phyloP scores from a whole-genome alignment of 2,329 filamentous ascomycete species.

The Cercospora nicotianae region DNA sequence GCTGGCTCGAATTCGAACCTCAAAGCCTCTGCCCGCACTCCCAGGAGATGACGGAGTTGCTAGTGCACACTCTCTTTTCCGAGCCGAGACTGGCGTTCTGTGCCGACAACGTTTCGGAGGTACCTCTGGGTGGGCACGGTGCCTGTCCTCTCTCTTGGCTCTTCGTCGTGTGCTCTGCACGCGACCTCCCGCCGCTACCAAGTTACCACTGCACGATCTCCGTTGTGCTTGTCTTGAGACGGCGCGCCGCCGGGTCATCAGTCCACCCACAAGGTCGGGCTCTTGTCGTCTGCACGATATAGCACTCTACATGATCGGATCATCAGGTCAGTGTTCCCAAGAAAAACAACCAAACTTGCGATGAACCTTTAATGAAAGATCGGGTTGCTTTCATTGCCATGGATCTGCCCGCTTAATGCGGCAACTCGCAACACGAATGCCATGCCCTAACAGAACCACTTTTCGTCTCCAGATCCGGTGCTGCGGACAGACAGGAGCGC shows the following conservation, averaged over 20 bases:
- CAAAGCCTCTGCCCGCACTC: neutral
- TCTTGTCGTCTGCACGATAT: neutral
- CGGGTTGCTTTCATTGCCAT: conserved; percentile 27
- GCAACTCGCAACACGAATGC: conserved; percentile 42
- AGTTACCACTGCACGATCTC: neutral
- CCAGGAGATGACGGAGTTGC: neutral
- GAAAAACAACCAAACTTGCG: neutral
- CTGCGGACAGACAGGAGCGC: neutral
- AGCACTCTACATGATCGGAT: neutral
- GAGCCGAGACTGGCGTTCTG: neutral
- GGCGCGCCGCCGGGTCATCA: neutral
- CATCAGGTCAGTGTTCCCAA: neutral
- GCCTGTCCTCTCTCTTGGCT: neutral
- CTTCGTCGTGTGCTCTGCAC: neutral
- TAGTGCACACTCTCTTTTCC: neutral
- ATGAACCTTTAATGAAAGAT: neutral
- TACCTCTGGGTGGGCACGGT: neutral
- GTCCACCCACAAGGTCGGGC: neutral
- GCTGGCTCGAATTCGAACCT: neutral
- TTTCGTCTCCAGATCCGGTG: neutral
- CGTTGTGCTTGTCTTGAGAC: conserved; percentile 1
- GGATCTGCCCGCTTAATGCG: conserved; percentile 47
- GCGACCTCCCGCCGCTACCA: neutral
- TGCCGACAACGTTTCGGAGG: neutral
- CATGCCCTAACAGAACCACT: neutral